Evolutionary conservation across 192 early-diverging fungal genomes (phyloP).

Genomic region (Funneliformis mosseae): DNA sequence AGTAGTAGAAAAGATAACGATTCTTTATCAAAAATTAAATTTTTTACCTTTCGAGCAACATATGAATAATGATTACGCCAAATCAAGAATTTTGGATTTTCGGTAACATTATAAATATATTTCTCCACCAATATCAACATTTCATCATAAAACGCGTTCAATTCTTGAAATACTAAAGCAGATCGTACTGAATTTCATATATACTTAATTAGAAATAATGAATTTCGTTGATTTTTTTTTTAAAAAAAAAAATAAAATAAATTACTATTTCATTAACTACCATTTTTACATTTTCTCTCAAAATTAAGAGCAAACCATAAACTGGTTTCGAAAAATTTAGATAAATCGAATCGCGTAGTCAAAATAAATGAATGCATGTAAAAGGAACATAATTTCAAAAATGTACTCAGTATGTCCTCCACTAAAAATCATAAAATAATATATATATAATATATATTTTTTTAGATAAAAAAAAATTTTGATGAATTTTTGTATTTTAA

Average conservation of each 20-base stretch:
- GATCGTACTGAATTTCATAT: neutral
- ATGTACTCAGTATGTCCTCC: neutral
- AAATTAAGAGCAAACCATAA: slow-evolving; percentile 43
- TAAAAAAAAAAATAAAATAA: no score
- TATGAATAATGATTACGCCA: slow-evolving; percentile 47
- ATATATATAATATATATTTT: no score
- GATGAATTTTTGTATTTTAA: neutral
- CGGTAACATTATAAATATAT: slow-evolving; percentile 17
- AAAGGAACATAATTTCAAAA: slow-evolving; percentile 41
- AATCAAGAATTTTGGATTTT: slow-evolving; percentile 37
- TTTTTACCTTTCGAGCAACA: slow-evolving; percentile 50
- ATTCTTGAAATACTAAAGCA: neutral
- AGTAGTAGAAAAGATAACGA: neutral
- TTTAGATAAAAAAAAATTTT: neutral
- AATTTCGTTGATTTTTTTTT: neutral
- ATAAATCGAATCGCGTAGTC: slow-evolving; percentile 30
- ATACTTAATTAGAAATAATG: neutral
- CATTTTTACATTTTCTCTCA: slow-evolving; percentile 42
- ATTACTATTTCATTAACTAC: neutral
- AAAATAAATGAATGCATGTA: slow-evolving; percentile 31
- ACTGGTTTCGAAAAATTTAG: slow-evolving; percentile 46
- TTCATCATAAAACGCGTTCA: neutral
- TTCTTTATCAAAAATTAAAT: neutral
- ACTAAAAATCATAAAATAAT: no score
- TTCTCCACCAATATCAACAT: slow-evolving; percentile 30